A percentile compares a stretch with the other conserved stretches of the same genome.
These are phyloP conservation scores for Pichia kluyveri DNA, from an alignment of 805 yeast species.

Conservation along the genomic window DNA sequence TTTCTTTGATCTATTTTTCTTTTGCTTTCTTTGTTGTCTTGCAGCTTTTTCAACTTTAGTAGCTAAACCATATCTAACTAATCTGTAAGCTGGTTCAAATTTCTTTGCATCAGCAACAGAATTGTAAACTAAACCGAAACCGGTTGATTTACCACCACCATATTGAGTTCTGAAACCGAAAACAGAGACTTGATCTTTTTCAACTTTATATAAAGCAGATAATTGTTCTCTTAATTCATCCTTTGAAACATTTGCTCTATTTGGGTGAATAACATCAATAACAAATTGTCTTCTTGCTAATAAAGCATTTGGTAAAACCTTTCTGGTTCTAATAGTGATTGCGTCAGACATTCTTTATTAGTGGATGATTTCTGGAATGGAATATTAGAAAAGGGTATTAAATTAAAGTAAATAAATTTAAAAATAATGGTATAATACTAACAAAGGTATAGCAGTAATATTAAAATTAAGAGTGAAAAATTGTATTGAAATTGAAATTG, in stretches of 20 bases:
- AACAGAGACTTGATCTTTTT: slow-evolving; percentile 72
- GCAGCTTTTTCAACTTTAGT: slow-evolving; percentile 93
- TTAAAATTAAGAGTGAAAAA: too few species aligned
- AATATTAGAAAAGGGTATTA: neutral
- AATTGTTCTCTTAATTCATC: slow-evolving; percentile 87
- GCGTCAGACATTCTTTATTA: slow-evolving; percentile 71
- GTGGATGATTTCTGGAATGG: slow-evolving; percentile 5
- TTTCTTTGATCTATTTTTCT: slow-evolving; percentile 99
- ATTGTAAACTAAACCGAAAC: slow-evolving; percentile 98
- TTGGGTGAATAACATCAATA: slow-evolving; percentile 98
- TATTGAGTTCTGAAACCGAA: slow-evolving; percentile 99
- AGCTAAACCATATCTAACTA: slow-evolving; percentile 97
- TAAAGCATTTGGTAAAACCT: slow-evolving; percentile 98
- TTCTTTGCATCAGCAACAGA: slow-evolving; percentile 95
- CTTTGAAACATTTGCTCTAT: slow-evolving; percentile 98
- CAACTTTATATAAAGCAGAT: slow-evolving; percentile 56
- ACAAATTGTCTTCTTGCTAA: slow-evolving; percentile 99
- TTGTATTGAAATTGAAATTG: too few species aligned
- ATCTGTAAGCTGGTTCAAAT: slow-evolving; percentile 99
- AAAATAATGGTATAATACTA: neutral
- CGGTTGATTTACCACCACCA: slow-evolving; percentile 99
- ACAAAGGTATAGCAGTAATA: too few species aligned
- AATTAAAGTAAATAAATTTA: neutral
- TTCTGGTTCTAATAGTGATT: slow-evolving; percentile 99
- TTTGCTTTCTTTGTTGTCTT: slow-evolving; percentile 99